Evolutionary conservation across 305 asterid species (phyloP), one percentile per base, ranked within the genome.

Genomic region (Rubia occidens): DNA sequence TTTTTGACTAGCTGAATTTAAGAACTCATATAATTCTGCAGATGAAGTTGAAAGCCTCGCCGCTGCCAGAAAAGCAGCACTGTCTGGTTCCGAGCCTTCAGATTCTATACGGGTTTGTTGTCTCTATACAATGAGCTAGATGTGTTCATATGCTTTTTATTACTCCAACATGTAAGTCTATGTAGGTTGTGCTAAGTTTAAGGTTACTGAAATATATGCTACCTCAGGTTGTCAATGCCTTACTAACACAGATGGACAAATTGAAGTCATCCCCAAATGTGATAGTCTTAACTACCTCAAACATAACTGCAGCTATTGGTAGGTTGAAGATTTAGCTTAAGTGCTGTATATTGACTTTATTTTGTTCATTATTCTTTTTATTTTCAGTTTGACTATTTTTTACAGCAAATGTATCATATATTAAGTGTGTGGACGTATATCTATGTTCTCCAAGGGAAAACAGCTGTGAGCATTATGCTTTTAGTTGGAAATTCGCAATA

Each of bases 41-140:
- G 98, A 90, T 86, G 98, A 93, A 86, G 95, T 93, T 74, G 98
- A 93, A 87, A 90, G 98, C 83, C 96, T 93, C 6, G 98, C 98
- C 72, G 98, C 97, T 81, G 96, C 98, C 68, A 88, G 98, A 82
- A 87, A 87, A 76, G 95, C 96, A 82, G 97, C 98, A 71, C 78
- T 93, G 81, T 90, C 97, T 76, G 97, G 98, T 14, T 90, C 98
- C 45, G 98, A 93, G 86, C 98, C 98, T 82, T 93, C 98, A 54
- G 98, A 93, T 83, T 93, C 97, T 75, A 93, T 93, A 80, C 84
- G 97, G 95, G 97, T 93, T 85, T 69, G 40, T 69, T 64, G 76
- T 39, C 21, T 47, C 61, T 21, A 15, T 55, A 35, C 70, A 69
- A 55, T 47, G 37, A 53, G 64, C 59, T 66, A 59, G 24, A 62